Evolutionary conservation across 805 yeast genomes (phyloP).

Genomic region (Metschnikowia amazonensis): DNA sequence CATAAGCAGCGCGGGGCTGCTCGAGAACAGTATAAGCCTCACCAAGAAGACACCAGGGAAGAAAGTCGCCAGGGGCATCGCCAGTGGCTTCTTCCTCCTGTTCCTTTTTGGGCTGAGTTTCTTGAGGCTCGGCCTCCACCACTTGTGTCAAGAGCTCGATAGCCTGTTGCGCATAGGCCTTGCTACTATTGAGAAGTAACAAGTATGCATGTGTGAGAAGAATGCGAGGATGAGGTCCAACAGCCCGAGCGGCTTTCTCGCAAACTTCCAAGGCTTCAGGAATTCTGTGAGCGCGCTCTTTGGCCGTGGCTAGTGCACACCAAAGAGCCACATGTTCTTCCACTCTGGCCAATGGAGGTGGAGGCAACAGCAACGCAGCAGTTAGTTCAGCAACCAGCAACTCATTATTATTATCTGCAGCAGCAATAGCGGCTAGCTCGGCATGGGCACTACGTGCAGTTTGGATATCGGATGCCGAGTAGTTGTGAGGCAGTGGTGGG

Average conservation of each 20-base stretch:
- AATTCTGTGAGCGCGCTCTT: slow-evolving; percentile 49
- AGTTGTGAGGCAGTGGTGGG: slow-evolving; percentile 28
- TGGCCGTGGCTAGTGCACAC: slow-evolving; percentile 51
- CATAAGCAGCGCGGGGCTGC: slow-evolving; percentile 50
- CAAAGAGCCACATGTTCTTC: slow-evolving; percentile 49
- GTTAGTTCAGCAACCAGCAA: slow-evolving; percentile 47
- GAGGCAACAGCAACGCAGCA: slow-evolving; percentile 48
- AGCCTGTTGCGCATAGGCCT: slow-evolving; percentile 16
- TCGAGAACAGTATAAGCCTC: slow-evolving; percentile 46
- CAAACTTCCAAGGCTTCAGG: slow-evolving; percentile 48
- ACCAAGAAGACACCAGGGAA: slow-evolving; percentile 57
- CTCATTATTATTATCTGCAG: slow-evolving; percentile 48
- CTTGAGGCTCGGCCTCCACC: slow-evolving; percentile 19
- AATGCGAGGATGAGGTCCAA: slow-evolving; percentile 45
- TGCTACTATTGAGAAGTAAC: slow-evolving; percentile 32
- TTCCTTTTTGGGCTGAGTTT: slow-evolving; percentile 10
- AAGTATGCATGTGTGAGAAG: slow-evolving; percentile 49
- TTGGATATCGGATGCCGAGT: slow-evolving; percentile 36
- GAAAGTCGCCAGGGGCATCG: slow-evolving; percentile 41
- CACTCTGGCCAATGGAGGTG: slow-evolving; percentile 42
- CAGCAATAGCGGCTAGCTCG: slow-evolving; percentile 53
- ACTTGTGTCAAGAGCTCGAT: slow-evolving; percentile 20
- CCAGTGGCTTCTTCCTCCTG: slow-evolving; percentile 19
- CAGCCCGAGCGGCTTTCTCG: slow-evolving; percentile 42
- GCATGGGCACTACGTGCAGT: slow-evolving; percentile 51